Conservation (phyloP, 192 early-diverging fungal genomes). For the Backusella tuberculispora region DNA sequence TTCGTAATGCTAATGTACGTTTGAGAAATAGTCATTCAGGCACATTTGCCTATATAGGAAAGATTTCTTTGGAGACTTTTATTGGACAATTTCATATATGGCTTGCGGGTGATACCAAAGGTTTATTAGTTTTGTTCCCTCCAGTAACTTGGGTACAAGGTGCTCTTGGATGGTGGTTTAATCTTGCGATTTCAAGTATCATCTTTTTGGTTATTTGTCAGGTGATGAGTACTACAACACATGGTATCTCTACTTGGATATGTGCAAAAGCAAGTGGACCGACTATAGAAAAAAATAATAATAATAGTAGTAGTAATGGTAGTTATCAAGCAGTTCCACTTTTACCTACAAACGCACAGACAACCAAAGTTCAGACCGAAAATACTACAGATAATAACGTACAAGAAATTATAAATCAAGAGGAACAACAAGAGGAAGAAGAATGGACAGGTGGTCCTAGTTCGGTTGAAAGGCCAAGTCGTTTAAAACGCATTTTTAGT, state of each 20-base stretch:
- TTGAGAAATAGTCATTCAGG: slow-evolving; percentile 59
- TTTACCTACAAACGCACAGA: slow-evolving; percentile 20
- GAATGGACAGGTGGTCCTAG: slow-evolving; percentile 3
- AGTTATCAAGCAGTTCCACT: slow-evolving; percentile 36
- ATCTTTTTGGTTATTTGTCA: slow-evolving; percentile 57
- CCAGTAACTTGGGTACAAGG: slow-evolving; percentile 41
- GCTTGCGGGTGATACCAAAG: slow-evolving; percentile 78
- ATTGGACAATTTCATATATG: slow-evolving; percentile 84
- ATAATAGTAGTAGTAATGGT: background rate
- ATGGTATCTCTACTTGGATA: slow-evolving; percentile 32
- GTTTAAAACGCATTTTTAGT: background rate
- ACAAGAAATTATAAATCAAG: background rate
- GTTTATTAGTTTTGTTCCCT: slow-evolving; percentile 55
- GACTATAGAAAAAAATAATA: background rate
- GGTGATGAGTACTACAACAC: slow-evolving; percentile 51
- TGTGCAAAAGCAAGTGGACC: background rate
- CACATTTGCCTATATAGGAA: slow-evolving; percentile 62
- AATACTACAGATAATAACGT: background rate
- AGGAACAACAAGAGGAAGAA: background rate
- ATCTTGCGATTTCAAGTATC: slow-evolving; percentile 48
- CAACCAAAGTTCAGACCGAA: background rate
- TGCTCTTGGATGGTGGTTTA: slow-evolving; percentile 52
- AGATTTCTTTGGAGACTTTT: slow-evolving; percentile 75
- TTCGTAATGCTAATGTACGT: slow-evolving; percentile 64
- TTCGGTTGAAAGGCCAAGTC: background rate